A percentile compares a stretch with the other conserved stretches of the same genome.
Evolutionary conservation across 768 basidiomycete species (phyloP).

Genomic region (Boletus tomentosulus): DNA sequence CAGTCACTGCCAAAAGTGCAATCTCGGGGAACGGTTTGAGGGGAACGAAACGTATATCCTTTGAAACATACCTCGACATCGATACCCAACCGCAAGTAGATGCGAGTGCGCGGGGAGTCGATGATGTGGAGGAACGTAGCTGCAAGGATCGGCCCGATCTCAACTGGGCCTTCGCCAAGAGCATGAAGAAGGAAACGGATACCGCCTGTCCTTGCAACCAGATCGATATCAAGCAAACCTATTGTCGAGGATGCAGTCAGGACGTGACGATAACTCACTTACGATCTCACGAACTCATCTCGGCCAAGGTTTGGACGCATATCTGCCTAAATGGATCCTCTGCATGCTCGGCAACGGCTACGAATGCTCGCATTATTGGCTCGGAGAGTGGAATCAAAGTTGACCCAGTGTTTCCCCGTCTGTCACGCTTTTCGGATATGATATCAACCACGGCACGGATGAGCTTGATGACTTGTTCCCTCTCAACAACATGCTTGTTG

Average conservation of each 20-base stretch:
- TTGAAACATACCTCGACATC: conserved; percentile 77
- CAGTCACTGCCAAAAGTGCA: conserved; percentile 84
- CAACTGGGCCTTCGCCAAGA: conserved; percentile 85
- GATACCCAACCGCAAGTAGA: conserved; percentile 70
- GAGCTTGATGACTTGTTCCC: conserved; percentile 89
- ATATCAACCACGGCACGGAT: conserved; percentile 80
- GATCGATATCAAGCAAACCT: conserved; percentile 88
- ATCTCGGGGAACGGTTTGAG: conserved; percentile 45
- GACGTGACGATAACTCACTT: conserved; percentile 3
- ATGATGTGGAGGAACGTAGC: conserved; percentile 78
- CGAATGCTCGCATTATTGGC: conserved; percentile 79
- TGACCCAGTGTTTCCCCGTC: conserved; percentile 35
- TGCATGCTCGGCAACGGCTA: conserved; percentile 87
- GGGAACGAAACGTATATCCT: background rate
- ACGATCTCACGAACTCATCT: conserved; percentile 63
- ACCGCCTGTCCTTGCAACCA: conserved; percentile 77
- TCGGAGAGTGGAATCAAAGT: conserved; percentile 63
- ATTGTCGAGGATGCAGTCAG: conserved; percentile 10
- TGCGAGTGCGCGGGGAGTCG: conserved; percentile 80
- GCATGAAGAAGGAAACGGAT: conserved; percentile 83
- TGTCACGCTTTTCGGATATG: conserved; percentile 53
- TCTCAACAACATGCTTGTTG: conserved; percentile 75
- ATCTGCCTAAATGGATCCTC: conserved; percentile 86
- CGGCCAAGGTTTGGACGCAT: conserved; percentile 82
- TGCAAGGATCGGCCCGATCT: conserved; percentile 74